These are phyloP conservation scores for Amaranthus tricolor DNA, from an alignment of 179 eudicot genomes.

Conservation along the genomic window DNA sequence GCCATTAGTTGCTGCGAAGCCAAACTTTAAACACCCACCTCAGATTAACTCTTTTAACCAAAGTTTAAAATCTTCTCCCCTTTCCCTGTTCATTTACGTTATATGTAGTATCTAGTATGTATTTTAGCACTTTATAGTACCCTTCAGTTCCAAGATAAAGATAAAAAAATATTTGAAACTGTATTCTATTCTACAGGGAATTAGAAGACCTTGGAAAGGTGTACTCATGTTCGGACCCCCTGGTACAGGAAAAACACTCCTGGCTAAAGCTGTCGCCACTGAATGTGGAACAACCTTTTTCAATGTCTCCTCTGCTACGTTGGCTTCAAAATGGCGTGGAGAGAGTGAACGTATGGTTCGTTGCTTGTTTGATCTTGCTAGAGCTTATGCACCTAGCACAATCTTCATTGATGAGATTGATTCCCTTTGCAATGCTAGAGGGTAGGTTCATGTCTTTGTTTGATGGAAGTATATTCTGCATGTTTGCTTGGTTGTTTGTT, in stretches of 20 bases:
- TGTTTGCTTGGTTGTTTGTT: not conserved
- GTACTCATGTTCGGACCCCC: constrained; percentile 99
- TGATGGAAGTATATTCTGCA: not conserved
- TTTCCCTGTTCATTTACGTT: not conserved
- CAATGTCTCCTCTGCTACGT: constrained; percentile 91
- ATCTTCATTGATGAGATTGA: constrained; percentile 98
- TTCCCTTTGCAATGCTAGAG: constrained; percentile 95
- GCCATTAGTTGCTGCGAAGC: too few relatives aligned
- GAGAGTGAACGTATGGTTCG: constrained; percentile 98
- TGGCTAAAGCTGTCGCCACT: constrained; percentile 98
- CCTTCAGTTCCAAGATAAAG: not conserved
- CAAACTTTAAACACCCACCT: too few relatives aligned
- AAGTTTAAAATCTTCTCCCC: not conserved
- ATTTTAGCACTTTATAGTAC: too few relatives aligned
- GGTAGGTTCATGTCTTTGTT: constrained; percentile 43
- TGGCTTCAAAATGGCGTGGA: constrained; percentile 99
- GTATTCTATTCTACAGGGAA: constrained; percentile 55
- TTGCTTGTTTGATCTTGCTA: constrained; percentile 86
- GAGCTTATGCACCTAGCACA: constrained; percentile 95
- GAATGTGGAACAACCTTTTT: constrained; percentile 98
- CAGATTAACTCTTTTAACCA: not conserved
- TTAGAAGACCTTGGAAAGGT: constrained; percentile 98
- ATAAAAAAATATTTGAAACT: not conserved
- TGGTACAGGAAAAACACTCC: constrained; percentile 96
- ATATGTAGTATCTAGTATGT: not conserved